Conservation (phyloP, 2,329 filamentous ascomycete genomes). For the Aspergillus sp. region DNA sequence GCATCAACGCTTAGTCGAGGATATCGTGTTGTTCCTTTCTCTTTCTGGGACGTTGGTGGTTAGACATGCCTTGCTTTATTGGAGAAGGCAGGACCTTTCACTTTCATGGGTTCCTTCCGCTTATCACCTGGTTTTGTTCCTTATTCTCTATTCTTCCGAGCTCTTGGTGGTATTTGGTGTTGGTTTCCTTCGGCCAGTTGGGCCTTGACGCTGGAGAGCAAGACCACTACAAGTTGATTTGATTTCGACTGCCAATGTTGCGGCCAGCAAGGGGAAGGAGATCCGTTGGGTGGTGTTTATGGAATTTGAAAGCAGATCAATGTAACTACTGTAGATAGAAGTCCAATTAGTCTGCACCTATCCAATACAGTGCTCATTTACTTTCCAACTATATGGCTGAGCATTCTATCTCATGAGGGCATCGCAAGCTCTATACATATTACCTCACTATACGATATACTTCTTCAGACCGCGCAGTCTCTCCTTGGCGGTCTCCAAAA, state of each 20-base stretch:
- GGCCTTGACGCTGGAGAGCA: not conserved
- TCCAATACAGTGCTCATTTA: no score
- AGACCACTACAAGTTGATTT: not conserved
- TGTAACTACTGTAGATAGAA: no score
- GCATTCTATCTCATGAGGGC: no score
- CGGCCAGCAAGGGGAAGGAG: no score
- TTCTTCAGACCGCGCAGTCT: slow-evolving; percentile 69
- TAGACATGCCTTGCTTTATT: no score
- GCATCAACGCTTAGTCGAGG: slow-evolving; percentile 12
- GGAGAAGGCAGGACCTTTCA: no score
- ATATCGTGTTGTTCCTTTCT: no score
- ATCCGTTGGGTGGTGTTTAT: not conserved
- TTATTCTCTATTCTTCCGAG: not conserved
- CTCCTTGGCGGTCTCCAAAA: slow-evolving; percentile 76
- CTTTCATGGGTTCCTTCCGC: no score
- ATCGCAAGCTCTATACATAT: no score
- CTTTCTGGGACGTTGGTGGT: no score
- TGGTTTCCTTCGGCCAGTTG: not conserved
- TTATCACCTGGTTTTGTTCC: not conserved
- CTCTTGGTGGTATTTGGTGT: not conserved
- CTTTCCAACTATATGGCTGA: no score
- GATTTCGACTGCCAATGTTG: not conserved
- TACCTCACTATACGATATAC: slow-evolving; percentile 52
- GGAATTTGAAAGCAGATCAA: not conserved
- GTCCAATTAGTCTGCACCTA: no score